These are phyloP conservation scores for Pelargonium hybrid DNA, from an alignment of 441 rosid genomes.

Conservation along the genomic window DNA sequence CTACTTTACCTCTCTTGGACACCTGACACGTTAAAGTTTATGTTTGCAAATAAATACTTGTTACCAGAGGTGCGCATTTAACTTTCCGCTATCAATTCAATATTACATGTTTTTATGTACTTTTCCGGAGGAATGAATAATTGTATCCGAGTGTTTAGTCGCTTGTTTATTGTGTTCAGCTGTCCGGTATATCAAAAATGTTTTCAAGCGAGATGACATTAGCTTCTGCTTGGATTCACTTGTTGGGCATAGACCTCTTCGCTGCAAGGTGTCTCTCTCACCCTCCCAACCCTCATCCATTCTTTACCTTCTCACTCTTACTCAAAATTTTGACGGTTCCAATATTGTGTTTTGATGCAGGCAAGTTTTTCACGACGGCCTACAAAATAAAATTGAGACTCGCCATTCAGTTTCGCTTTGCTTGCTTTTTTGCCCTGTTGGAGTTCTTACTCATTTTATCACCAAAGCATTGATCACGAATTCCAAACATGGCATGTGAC, in stretches of 20 bases:
- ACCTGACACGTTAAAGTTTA: slow-evolving; percentile 50
- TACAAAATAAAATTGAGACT: slow-evolving; percentile 64
- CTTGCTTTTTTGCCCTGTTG: slow-evolving; percentile 76
- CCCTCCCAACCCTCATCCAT: background rate
- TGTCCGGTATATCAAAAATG: slow-evolving; percentile 72
- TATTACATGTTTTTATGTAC: background rate
- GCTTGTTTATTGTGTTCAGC: slow-evolving; percentile 25
- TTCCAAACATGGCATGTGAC: slow-evolving; percentile 18
- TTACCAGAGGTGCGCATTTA: slow-evolving; percentile 58
- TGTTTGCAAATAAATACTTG: slow-evolving; percentile 69
- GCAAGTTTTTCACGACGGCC: slow-evolving; percentile 76
- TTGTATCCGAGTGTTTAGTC: background rate
- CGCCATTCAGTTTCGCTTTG: slow-evolving; percentile 83
- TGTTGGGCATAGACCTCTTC: slow-evolving; percentile 69
- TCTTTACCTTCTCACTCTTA: background rate
- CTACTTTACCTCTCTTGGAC: slow-evolving; percentile 75
- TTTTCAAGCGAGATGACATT: slow-evolving; percentile 72
- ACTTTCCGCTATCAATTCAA: background rate
- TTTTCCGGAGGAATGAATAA: background rate
- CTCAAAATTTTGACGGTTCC: background rate
- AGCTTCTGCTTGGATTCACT: slow-evolving; percentile 95
- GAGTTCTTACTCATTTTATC: slow-evolving; percentile 53
- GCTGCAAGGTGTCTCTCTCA: slow-evolving; percentile 62
- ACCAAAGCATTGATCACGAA: slow-evolving; percentile 51
- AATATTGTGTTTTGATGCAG: slow-evolving; percentile 27